Evolutionary conservation across 306 rosid genomes (phyloP), one percentile per base, ranked within the genome.

Genomic region (Cicer yamashitae): DNA sequence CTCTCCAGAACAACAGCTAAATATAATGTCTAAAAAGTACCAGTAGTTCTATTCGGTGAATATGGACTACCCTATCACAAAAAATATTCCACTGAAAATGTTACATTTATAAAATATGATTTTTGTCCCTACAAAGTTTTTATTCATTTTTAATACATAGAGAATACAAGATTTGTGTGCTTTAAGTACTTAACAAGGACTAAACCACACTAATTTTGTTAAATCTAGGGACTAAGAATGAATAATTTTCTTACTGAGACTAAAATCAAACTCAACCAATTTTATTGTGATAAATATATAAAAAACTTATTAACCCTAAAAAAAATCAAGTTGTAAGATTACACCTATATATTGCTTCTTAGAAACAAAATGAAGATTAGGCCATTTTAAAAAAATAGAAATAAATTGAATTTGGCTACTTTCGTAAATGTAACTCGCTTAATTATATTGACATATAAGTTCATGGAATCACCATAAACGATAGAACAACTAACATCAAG

Each of bases 401-500:
- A 50, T 50, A 50, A 50, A 50, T 50, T 5, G 54, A 50, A 50
- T 6, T 50, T n/a, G 18, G 54, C 54, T 50, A n/a, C 20, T 51
- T 51, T 18, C n/a, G 8, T 50, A 12, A 50, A 51, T 51, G 10
- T 50, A 50, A n/a, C 56, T 50, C 34, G 34, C 18, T n/a, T 50
- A 17, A 50, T 50, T 50, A 50, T 50, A 6, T 50, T 50, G 56
- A 8, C 56, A 50, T 50, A n/a, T 50, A 50, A 50, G 18, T 7
- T 51, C 17, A 14, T n/a, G 56, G 20, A 51, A 51, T 51, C 17
- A 51, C 20, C 56, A 50, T 50, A 51, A 50, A 51, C 7, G 8
- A 50, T 6, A 57, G 39, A 58, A 34, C 43, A 30, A 60, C 66
- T 60, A 60, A 60, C 66, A 60, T 60, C 44, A 60, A 60, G 93